Percentiles rank a stretch among this genome's conserved stretches.
These are phyloP conservation scores for Xerocomellus chrysenteron DNA, from an alignment of 768 basidiomycete genomes.

Conservation along the genomic window DNA sequence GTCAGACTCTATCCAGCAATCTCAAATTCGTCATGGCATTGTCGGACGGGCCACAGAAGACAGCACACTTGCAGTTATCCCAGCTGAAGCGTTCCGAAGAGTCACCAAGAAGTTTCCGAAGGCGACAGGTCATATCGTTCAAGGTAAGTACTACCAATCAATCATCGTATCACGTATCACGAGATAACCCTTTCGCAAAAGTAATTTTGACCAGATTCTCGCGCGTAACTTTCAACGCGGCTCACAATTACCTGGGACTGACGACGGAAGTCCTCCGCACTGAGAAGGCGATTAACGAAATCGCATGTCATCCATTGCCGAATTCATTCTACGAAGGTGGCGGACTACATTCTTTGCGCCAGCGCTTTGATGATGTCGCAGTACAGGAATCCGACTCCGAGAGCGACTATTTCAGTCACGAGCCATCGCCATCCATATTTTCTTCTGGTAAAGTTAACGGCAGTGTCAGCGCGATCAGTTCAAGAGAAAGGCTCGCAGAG, in stretches of 20 bases:
- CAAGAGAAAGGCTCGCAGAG: conserved; percentile 27
- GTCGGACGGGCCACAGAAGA: conserved; percentile 94
- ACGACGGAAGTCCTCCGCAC: conserved; percentile 95
- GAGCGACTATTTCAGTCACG: conserved; percentile 54
- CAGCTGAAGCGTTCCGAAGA: conserved; percentile 92
- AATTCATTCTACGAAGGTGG: conserved; percentile 89
- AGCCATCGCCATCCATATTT: conserved; percentile 15
- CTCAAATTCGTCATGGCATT: conserved; percentile 59
- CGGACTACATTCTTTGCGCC: conserved; percentile 84
- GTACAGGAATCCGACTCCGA: conserved; percentile 47
- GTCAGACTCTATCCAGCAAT: conserved; percentile 25
- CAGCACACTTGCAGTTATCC: conserved; percentile 96
- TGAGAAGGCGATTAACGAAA: conserved; percentile 95
- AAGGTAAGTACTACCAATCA: conserved; percentile 50
- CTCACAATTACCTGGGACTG: conserved; percentile 93
- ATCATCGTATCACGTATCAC: conserved; percentile 13
- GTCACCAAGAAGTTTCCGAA: conserved; percentile 97
- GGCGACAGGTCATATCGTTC: conserved; percentile 93
- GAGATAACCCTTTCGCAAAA: conserved; percentile 27
- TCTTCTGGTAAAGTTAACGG: conserved; percentile 22
- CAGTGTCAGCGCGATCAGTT: conserved; percentile 8
- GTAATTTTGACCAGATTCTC: conserved; percentile 96
- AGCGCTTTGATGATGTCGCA: conserved; percentile 74
- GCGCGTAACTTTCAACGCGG: conserved; percentile 95
- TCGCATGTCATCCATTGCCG: conserved; percentile 94